These are phyloP conservation scores for Eimeria nieschulzi DNA, from an alignment of 169 alveolate species.

Conservation along the genomic window DNA sequence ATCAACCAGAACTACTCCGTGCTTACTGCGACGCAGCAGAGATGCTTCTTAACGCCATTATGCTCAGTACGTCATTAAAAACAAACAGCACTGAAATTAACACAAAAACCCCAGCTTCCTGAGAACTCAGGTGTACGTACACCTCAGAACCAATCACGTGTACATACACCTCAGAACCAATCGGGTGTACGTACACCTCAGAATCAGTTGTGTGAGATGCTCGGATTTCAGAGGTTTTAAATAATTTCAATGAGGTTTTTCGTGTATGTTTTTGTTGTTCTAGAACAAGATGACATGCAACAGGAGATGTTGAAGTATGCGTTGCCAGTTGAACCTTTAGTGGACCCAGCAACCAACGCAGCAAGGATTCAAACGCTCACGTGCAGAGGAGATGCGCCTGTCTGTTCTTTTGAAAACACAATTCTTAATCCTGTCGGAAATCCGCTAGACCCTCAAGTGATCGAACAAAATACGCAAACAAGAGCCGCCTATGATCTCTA, in stretches of 20 bases:
- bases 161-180: too few species aligned
- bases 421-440: conserved; percentile 11
- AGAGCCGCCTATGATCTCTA: conserved; percentile 21
- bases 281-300: conserved; percentile 23
- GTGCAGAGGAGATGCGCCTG: conserved; percentile 52
- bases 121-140: too few species aligned
- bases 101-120: neutral
- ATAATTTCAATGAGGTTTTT: neutral
- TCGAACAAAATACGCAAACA: neutral
- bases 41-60: conserved; percentile 22
- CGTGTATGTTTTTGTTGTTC: neutral
- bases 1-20: neutral
- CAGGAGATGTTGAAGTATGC: conserved; percentile 32
- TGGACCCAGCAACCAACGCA: conserved; percentile 59
- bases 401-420: conserved; percentile 41
- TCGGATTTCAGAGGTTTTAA: too few species aligned
- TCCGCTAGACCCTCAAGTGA: conserved; percentile 1
- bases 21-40: conserved; percentile 36
- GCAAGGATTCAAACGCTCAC: conserved; percentile 42
- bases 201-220: too few species aligned
- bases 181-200: too few species aligned
- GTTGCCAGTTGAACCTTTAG: conserved; percentile 52
- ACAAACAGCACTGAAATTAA: neutral
- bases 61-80: neutral
- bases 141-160: too few species aligned